Percentiles rank a stretch among this genome's conserved stretches.
phyloP scores from a whole-genome alignment of 1,284 basidiomycete species.

The Boletus sp. region DNA sequence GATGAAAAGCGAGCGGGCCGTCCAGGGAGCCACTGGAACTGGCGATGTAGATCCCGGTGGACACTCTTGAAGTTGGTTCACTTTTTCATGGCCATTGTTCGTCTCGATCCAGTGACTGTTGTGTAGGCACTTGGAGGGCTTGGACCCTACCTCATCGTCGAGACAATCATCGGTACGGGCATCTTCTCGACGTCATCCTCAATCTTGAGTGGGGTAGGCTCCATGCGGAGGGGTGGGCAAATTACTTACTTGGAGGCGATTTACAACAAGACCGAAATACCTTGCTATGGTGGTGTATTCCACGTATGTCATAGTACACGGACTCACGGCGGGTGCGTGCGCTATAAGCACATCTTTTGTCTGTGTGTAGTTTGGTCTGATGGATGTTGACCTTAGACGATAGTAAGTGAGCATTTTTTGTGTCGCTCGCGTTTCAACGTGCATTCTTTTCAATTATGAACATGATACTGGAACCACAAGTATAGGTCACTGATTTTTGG shows the following conservation, averaged over 20 bases:
- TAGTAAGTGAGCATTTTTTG: too few relatives aligned
- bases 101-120: too few relatives aligned
- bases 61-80: slow-evolving; percentile 25
- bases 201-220: slow-evolving; percentile 48
- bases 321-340: slow-evolving; percentile 53
- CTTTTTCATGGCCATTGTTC: too few relatives aligned
- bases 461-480: too few relatives aligned
- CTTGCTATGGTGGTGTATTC: slow-evolving; percentile 48
- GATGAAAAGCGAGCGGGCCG: too few relatives aligned
- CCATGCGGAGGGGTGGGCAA: slow-evolving; percentile 52
- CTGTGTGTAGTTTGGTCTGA: too few relatives aligned
- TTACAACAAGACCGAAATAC: slow-evolving; percentile 43
- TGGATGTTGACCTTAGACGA: too few relatives aligned
- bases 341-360: slow-evolving; percentile 42
- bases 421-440: too few relatives aligned
- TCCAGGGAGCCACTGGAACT: too few relatives aligned
- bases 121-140: slow-evolving; percentile 43
- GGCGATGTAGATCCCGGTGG: slow-evolving; percentile 20
- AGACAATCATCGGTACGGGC: slow-evolving; percentile 56
- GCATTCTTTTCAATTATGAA: too few relatives aligned
- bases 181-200: slow-evolving; percentile 63
- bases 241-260: slow-evolving; percentile 52
- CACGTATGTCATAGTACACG: slow-evolving; percentile 45
- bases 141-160: slow-evolving; percentile 50
- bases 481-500: too few relatives aligned